phyloP scores from a whole-genome alignment of 495 filamentous ascomycete species.

The Penicillium alfredii region DNA sequence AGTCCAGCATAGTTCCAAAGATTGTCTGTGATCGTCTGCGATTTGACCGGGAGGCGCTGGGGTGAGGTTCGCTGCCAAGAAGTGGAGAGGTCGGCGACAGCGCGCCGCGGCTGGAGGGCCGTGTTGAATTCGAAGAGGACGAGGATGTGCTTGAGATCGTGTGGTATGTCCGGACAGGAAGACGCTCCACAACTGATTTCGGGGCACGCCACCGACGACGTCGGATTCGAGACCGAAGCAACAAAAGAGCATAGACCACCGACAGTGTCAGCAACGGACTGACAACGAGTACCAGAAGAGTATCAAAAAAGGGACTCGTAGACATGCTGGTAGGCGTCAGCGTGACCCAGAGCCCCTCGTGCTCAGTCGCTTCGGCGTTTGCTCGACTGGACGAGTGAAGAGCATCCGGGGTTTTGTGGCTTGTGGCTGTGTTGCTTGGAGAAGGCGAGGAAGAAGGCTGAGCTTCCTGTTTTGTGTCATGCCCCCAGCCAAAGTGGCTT shows the following conservation, averaged over 20 bases:
- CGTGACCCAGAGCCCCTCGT: slow-evolving; percentile 91
- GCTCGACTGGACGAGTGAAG: slow-evolving; percentile 9
- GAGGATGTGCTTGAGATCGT: slow-evolving; percentile 57
- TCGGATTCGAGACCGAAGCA: slow-evolving; percentile 83
- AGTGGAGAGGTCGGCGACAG: slow-evolving; percentile 73
- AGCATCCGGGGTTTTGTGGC: slow-evolving; percentile 11
- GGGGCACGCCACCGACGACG: slow-evolving; percentile 90
- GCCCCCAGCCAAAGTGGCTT: slow-evolving; percentile 30
- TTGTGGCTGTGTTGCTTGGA: slow-evolving; percentile 1
- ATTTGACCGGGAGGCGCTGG: slow-evolving; percentile 31
- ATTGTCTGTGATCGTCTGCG: slow-evolving; percentile 62
- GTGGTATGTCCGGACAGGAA: slow-evolving; percentile 94
- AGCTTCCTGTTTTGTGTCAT: slow-evolving; percentile 9
- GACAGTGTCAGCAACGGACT: slow-evolving; percentile 89
- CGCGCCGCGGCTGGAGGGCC: slow-evolving; percentile 43
- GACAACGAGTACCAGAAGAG: slow-evolving; percentile 83
- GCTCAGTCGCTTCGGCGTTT: slow-evolving; percentile 36
- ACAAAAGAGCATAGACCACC: slow-evolving; percentile 83
- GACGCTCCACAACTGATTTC: slow-evolving; percentile 87
- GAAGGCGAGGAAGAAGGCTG: slow-evolving; percentile 11
- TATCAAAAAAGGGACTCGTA: slow-evolving; percentile 94
- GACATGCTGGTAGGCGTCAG: slow-evolving; percentile 86
- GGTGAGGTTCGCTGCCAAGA: slow-evolving; percentile 32
- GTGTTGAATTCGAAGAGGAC: slow-evolving; percentile 48
- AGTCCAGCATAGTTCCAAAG: slow-evolving; percentile 44